A percentile compares a stretch with the other conserved stretches of the same genome.
phyloP scores from a whole-genome alignment of 345 rosid genomes.

The Orychophragmus violaceus region DNA sequence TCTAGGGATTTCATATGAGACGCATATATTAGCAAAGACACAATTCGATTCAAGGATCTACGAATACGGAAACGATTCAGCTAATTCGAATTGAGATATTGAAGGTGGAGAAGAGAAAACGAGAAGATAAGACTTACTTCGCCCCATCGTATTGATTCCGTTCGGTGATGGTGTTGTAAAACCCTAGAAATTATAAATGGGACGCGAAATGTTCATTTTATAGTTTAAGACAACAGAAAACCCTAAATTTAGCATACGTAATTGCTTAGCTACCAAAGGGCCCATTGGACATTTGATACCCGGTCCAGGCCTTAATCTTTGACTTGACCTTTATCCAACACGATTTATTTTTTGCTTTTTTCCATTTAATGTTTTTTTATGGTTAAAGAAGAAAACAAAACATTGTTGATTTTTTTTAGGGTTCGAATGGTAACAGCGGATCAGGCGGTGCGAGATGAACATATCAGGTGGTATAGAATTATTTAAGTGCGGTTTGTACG shows the following conservation, averaged over 20 bases:
- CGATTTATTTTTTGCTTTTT: not conserved
- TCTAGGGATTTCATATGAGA: not conserved
- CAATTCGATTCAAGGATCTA: not conserved
- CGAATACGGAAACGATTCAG: not conserved
- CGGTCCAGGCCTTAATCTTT: conserved; percentile 9
- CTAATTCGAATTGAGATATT: not conserved
- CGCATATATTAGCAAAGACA: too few species aligned
- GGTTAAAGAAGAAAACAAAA: not conserved
- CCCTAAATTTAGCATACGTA: conserved; percentile 15
- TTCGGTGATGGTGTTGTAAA: not conserved
- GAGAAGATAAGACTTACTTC: conserved; percentile 20
- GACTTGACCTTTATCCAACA: conserved; percentile 15
- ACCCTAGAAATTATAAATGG: conserved; percentile 3
- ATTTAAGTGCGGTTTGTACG: too few species aligned
- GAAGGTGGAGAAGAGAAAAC: not conserved
- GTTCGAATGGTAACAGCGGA: too few species aligned
- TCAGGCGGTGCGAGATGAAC: too few species aligned
- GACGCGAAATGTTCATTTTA: not conserved
- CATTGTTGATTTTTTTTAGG: too few species aligned
- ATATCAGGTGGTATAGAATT: too few species aligned
- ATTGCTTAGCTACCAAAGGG: too few species aligned
- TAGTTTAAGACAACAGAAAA: not conserved
- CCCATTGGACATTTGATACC: conserved; percentile 16
- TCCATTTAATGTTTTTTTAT: not conserved
- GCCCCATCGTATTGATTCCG: not conserved